Evolutionary conservation across 179 eudicot species (phyloP), one percentile per base, ranked within the genome.

Genomic region (Vitellaria paradoxa): DNA sequence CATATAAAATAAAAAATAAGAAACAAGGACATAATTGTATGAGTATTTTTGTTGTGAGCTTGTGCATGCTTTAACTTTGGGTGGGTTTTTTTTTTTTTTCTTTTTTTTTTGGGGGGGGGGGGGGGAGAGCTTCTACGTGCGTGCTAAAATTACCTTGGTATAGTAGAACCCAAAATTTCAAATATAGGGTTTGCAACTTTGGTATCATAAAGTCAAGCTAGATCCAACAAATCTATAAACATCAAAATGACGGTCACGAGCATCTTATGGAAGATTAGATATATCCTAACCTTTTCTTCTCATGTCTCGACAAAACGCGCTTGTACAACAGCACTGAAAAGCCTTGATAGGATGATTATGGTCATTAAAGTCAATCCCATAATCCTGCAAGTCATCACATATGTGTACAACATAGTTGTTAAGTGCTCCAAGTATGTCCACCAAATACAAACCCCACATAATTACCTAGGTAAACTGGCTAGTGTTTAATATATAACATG

Each of bases 301-400:
- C 17, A 14, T n/a, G 70, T 76, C 84, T 65, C 84, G 80, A 70
- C 88, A 86, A 26, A 42, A 76, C 40, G 62, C 9, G 77, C 86
- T 83, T 40, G 77, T 79, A 56, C 88, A 85, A 24, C 64, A 45
- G 75, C 88, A 85, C 60, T 60, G 61, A 71, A 85, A 85, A 20
- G 84, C 86, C 68, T 81, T 80, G 18, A 81, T 77, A 64, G 84
- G 83, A 67, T 87, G 87, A 65, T 62, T 77, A 69, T 64, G 76
- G 81, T 87, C 87, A 52, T 56, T 57, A 55, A 87, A 87, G 59
- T 87, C 87, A 79, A 84, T 78, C 6, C 82, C 82, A 49, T 87
- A 87, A 72, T 87, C 89, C 87, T 87, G 86, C 77, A 82, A 53
- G 30, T 60, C 56, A 65, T 15, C 21, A 1, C 55, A 56, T 45